Evolutionary conservation across 352 stramenopile species (phyloP).

Genomic region (Pythium coloratum): DNA sequence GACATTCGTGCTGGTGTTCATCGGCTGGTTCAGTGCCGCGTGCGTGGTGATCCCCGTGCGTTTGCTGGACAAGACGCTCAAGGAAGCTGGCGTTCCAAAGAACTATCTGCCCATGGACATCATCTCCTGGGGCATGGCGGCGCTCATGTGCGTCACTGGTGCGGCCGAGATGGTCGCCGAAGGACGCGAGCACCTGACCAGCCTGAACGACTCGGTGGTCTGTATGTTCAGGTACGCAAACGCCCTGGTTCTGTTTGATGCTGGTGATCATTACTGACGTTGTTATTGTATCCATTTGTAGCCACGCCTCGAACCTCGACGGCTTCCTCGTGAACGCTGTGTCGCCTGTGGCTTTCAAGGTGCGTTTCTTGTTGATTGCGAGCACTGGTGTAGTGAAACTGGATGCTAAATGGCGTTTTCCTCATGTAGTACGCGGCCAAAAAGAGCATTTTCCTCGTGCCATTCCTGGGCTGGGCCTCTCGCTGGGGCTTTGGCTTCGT

Average conservation of each 20-base stretch:
- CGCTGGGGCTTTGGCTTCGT: conserved; percentile 82
- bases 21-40: conserved; percentile 74
- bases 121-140: conserved; percentile 51
- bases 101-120: conserved; percentile 83
- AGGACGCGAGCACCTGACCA: conserved; percentile 47
- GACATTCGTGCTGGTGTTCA: conserved; percentile 66
- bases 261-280: conserved; percentile 11
- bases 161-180: conserved; percentile 53
- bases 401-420: not conserved
- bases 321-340: conserved; percentile 79
- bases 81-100: conserved; percentile 59
- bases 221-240: conserved; percentile 76
- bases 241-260: not conserved
- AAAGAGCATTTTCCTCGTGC: conserved; percentile 82
- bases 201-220: conserved; percentile 67
- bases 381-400: not conserved
- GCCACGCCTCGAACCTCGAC: conserved; percentile 83
- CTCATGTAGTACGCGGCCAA: conserved; percentile 68
- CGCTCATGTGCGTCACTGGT: conserved; percentile 53
- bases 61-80: conserved; percentile 51
- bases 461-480: conserved; percentile 70
- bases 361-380: conserved; percentile 18
- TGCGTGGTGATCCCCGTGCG: conserved; percentile 69
- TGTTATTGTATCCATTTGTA: conserved; percentile 8
- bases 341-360: conserved; percentile 72